Percentiles rank a stretch among this genome's conserved stretches.
phyloP scores from a whole-genome alignment of 1,139 yeast genomes.

The Keqinozyma sinolaborantium region DNA sequence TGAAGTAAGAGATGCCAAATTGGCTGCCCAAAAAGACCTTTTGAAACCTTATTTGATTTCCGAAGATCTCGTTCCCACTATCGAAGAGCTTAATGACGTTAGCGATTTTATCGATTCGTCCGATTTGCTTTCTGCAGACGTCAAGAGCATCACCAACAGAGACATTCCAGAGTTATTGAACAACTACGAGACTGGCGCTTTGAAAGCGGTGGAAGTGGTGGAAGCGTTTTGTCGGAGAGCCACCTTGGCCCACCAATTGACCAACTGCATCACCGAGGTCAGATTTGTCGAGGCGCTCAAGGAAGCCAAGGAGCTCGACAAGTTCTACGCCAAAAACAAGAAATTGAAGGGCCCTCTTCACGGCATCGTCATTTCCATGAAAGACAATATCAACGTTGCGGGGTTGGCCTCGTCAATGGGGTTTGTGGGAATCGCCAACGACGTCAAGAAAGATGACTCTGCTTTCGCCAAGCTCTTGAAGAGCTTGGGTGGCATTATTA shows the following conservation, averaged over 20 bases:
- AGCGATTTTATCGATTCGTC: slow-evolving; percentile 41
- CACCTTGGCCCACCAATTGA: slow-evolving; percentile 27
- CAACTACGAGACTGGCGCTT: slow-evolving; percentile 12
- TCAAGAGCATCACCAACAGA: slow-evolving; percentile 25
- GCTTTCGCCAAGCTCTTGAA: slow-evolving; percentile 47
- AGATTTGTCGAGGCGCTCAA: slow-evolving; percentile 28
- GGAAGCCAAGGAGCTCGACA: slow-evolving; percentile 27
- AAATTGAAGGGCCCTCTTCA: slow-evolving; percentile 68
- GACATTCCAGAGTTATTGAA: slow-evolving; percentile 3
- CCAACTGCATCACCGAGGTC: slow-evolving; percentile 28
- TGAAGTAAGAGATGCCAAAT: slow-evolving; percentile 6
- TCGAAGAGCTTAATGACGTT: slow-evolving; percentile 27
- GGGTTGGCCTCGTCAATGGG: slow-evolving; percentile 54
- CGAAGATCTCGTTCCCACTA: slow-evolving; percentile 15
- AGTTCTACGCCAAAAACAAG: slow-evolving; percentile 29
- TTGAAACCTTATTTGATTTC: slow-evolving; percentile 5
- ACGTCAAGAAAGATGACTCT: slow-evolving; percentile 48
- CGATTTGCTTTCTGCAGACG: slow-evolving; percentile 22
- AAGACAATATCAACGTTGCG: slow-evolving; percentile 61
- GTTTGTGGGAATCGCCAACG: slow-evolving; percentile 42
- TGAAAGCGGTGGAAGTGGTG: slow-evolving; percentile 40
- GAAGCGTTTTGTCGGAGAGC: slow-evolving; percentile 50
- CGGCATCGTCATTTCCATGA: slow-evolving; percentile 73
- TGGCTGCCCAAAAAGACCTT: slow-evolving; percentile 4
- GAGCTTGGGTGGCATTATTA: slow-evolving; percentile 62